Evolutionary conservation across 345 rosid species (phyloP), one percentile per base, ranked within the genome.

Genomic region (Pseudoturritis turrita): DNA sequence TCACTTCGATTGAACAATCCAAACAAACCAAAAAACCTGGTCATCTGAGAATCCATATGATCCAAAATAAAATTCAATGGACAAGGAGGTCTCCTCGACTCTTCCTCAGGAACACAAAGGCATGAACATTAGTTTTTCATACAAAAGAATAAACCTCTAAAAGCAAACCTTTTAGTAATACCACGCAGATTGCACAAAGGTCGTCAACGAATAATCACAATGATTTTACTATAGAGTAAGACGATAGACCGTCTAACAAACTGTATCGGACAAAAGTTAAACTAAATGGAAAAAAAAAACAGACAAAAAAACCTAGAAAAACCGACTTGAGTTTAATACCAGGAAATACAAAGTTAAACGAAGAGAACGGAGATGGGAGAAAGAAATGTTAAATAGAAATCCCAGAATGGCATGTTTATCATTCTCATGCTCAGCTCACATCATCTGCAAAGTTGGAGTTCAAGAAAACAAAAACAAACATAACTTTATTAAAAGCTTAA

Each of bases 391-490:
- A 59, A 52, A 66, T 0, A 17, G 23, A 43, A 52, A 61, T 31
- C 66, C 82, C 69, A 53, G 76, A 79, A 68, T 58, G 60, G 74
- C 75, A 73, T 78, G 68, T 69, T 72, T 72, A 65, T 76, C 63
- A 54, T 67, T 82, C 81, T 77, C 79, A 82, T 78, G 86, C 84
- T 77, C 76, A 59, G 85, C 83, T 47, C 75, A 70, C 81, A 77
- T 68, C 78, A 85, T 87, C 89, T 85, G 89, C 88, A 85, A 79
- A 75, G 78, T 81, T 62, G 65, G 77, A 81, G 77, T 73, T 78
- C 86, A 81, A 63, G 52, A 55, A 70, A 49, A 80, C 66, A 44
- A 70, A 69, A 50, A 21, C 61, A 79, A 62, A 75, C 70, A 52
- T 22, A 59, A 59, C 47, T 49, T 55, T 21, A 65, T 25, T 45